Evolutionary conservation across 1,284 basidiomycete genomes (phyloP).

Genomic region (Phlebopus sp.): DNA sequence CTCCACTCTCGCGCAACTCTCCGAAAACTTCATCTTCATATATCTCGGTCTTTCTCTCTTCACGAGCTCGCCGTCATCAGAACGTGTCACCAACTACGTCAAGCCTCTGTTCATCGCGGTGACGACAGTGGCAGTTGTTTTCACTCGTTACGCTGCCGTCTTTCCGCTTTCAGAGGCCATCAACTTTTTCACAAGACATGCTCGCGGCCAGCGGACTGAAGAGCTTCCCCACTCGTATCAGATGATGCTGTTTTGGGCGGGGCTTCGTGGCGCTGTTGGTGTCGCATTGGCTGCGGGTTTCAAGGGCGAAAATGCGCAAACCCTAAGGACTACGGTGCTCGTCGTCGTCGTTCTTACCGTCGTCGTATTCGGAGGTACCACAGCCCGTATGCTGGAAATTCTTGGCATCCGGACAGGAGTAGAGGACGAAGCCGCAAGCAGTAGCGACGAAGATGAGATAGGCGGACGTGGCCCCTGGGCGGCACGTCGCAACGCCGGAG

Average conservation of each 20-base stretch:
- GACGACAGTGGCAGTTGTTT: conserved; percentile 86
- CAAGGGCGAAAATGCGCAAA: conserved; percentile 87
- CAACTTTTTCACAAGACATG: conserved; percentile 86
- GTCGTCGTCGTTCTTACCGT: conserved; percentile 96
- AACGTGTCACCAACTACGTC: conserved; percentile 80
- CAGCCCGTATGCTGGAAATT: conserved; percentile 94
- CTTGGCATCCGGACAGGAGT: conserved; percentile 96
- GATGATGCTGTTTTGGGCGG: conserved; percentile 99
- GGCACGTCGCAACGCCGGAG: conserved; percentile 26
- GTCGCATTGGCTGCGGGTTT: conserved; percentile 97
- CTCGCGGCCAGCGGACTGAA: conserved; percentile 80
- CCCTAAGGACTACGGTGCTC: conserved; percentile 90
- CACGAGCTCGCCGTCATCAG: conserved; percentile 72
- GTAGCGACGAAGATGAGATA: conserved; percentile 68
- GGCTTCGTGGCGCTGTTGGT: conserved; percentile 92
- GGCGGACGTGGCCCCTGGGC: conserved; percentile 30
- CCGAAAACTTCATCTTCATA: conserved; percentile 99
- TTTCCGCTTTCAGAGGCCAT: conserved; percentile 96
- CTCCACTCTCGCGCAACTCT: conserved; percentile 86
- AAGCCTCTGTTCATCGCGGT: conserved; percentile 95
- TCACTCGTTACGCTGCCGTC: conserved; percentile 93
- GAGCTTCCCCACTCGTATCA: conserved; percentile 95
- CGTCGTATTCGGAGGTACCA: conserved; percentile 94
- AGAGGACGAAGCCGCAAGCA: conserved; percentile 84
- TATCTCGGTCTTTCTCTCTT: conserved; percentile 97